phyloP scores from a whole-genome alignment of 495 filamentous ascomycete species.

The Hypoxylon crocopeplum region DNA sequence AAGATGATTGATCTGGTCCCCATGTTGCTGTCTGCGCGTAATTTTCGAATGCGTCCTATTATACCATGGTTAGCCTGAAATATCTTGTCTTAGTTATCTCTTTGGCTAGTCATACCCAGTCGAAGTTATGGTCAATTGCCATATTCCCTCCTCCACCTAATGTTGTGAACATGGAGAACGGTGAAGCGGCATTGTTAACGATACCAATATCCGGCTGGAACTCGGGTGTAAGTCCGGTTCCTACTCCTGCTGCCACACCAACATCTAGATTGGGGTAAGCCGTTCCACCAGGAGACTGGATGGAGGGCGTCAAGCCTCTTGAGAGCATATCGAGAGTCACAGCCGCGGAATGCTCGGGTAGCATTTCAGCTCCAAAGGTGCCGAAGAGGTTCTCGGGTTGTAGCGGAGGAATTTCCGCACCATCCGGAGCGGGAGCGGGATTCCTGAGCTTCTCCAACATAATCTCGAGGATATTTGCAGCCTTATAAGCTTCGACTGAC shows the following conservation, averaged over 20 bases:
- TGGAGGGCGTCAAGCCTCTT: constrained; percentile 67
- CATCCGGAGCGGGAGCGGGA: constrained; percentile 23
- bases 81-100: background rate
- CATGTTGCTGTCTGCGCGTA: constrained; percentile 57
- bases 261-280: constrained; percentile 47
- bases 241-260: constrained; percentile 39
- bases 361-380: constrained; percentile 46
- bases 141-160: constrained; percentile 48
- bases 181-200: constrained; percentile 59
- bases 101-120: constrained; percentile 69
- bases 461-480: constrained; percentile 73
- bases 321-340: constrained; percentile 84
- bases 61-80: constrained; percentile 3
- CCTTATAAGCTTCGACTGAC: constrained; percentile 91
- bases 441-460: constrained; percentile 78
- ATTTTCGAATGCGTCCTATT: constrained; percentile 56
- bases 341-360: constrained; percentile 72
- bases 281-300: constrained; percentile 48
- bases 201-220: constrained; percentile 60
- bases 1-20: constrained; percentile 50
- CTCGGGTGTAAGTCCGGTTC: constrained; percentile 48
- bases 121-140: constrained; percentile 65
- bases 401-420: constrained; percentile 36
- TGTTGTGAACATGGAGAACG: constrained; percentile 57
- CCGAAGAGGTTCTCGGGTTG: constrained; percentile 36